Evolutionary conservation across 805 yeast genomes (phyloP).

Genomic region (Cyberlindnera misumaiensis): DNA sequence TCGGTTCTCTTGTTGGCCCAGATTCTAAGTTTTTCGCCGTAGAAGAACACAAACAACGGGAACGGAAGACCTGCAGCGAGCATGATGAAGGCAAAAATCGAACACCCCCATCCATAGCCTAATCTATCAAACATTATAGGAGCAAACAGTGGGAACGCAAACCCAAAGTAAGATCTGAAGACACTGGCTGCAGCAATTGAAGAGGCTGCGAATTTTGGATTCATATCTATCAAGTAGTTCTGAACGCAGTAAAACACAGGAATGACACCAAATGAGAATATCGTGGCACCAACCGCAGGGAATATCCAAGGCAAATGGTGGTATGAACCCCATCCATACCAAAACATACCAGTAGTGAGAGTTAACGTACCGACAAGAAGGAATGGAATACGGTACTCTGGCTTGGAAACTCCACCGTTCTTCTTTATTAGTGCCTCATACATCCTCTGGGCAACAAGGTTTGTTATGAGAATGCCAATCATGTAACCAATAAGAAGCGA

Average conservation of each 20-base stretch:
- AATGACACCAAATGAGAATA: conserved; percentile 54
- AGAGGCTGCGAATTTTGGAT: conserved; percentile 62
- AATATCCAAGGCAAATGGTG: conserved; percentile 51
- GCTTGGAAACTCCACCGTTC: conserved; percentile 50
- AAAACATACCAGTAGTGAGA: conserved; percentile 53
- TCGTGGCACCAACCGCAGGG: conserved; percentile 53
- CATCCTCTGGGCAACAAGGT: conserved; percentile 34
- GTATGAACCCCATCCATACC: conserved; percentile 71
- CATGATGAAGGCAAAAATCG: conserved; percentile 53
- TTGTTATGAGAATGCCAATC: conserved; percentile 44
- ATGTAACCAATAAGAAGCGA: conserved; percentile 51
- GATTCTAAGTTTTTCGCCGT: conserved; percentile 51
- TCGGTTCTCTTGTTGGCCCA: conserved; percentile 52
- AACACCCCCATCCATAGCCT: conserved; percentile 69
- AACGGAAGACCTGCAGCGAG: conserved; percentile 58
- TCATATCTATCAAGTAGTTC: conserved; percentile 65
- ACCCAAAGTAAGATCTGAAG: conserved; percentile 61
- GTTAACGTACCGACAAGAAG: conserved; percentile 42
- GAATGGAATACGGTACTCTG: conserved; percentile 54
- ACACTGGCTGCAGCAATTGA: conserved; percentile 64
- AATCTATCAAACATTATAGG: conserved; percentile 45
- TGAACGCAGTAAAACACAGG: conserved; percentile 65
- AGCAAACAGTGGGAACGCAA: conserved; percentile 63
- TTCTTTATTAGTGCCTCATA: conserved; percentile 31
- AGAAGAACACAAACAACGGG: conserved; percentile 49